These are phyloP conservation scores for Raddia guianensis DNA, from an alignment of 176 grass and related monocot species.

Conservation along the genomic window DNA sequence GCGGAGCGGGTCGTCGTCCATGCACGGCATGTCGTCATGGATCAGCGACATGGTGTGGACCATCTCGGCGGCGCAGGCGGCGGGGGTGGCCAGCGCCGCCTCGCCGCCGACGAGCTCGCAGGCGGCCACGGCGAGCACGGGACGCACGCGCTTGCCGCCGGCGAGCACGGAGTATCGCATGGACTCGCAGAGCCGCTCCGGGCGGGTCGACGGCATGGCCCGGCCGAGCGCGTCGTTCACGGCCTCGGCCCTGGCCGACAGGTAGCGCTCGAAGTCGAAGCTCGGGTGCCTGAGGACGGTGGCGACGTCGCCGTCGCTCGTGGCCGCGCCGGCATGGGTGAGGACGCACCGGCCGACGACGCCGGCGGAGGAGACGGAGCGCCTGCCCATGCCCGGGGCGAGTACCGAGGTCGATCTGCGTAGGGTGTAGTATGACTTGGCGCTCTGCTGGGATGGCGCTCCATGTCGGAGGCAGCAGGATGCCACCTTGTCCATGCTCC, in stretches of 20 bases:
- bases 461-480: constrained; percentile 16
- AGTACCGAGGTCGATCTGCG: neutral
- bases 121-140: constrained; percentile 46
- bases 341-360: neutral
- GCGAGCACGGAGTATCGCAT: constrained; percentile 69
- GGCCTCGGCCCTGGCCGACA: constrained; percentile 23
- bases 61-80: constrained; percentile 64
- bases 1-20: constrained; percentile 61
- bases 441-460: neutral
- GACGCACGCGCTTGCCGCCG: constrained; percentile 62
- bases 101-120: constrained; percentile 59
- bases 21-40: constrained; percentile 73
- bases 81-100: constrained; percentile 17
- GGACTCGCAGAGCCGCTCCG: constrained; percentile 24
- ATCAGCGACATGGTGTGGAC: constrained; percentile 56
- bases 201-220: constrained; percentile 10
- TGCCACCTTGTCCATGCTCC: constrained; percentile 25
- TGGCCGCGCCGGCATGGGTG: neutral
- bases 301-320: neutral
- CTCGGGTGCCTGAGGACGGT: too few relatives aligned
- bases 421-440: neutral
- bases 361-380: neutral
- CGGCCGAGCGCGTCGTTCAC: constrained; percentile 53
- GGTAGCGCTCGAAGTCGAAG: constrained; percentile 52
- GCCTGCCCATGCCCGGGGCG: too few relatives aligned